These are phyloP conservation scores for Tulasnella sp. DNA, from an alignment of 768 basidiomycete species.

Conservation along the genomic window DNA sequence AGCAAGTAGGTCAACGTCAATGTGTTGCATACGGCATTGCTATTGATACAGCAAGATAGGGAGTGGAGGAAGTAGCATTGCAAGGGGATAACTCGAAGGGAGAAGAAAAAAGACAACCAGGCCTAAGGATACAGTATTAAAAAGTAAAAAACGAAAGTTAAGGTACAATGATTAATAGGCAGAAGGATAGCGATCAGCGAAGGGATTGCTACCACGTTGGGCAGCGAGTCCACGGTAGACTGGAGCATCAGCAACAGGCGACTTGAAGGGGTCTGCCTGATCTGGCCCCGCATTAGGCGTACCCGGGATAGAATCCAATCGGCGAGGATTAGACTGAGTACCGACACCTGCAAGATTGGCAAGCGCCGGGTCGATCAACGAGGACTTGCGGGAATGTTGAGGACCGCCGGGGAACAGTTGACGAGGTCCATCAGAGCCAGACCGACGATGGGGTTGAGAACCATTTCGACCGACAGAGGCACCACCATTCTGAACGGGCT, in stretches of 20 bases:
- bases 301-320: not conserved
- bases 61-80: not conserved
- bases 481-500: not conserved
- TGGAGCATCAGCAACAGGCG: conserved; percentile 9
- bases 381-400: conserved; percentile 11
- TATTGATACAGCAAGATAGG: not conserved
- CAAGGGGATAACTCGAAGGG: not conserved
- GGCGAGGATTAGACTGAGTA: not conserved
- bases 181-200: not conserved
- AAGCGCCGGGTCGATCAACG: conserved; percentile 9
- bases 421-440: not conserved
- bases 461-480: not conserved
- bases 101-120: not conserved
- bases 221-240: not conserved
- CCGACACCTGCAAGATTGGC: not conserved
- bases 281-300: not conserved
- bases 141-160: not conserved
- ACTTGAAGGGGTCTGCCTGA: not conserved
- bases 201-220: not conserved
- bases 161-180: not conserved
- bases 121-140: conserved; percentile 1
- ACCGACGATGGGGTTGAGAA: not conserved
- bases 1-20: not conserved
- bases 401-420: not conserved
- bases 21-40: not conserved